Evolutionary conservation across 331 rosid genomes (phyloP), one percentile per base, ranked within the genome.

Genomic region (Quercus tomentella): DNA sequence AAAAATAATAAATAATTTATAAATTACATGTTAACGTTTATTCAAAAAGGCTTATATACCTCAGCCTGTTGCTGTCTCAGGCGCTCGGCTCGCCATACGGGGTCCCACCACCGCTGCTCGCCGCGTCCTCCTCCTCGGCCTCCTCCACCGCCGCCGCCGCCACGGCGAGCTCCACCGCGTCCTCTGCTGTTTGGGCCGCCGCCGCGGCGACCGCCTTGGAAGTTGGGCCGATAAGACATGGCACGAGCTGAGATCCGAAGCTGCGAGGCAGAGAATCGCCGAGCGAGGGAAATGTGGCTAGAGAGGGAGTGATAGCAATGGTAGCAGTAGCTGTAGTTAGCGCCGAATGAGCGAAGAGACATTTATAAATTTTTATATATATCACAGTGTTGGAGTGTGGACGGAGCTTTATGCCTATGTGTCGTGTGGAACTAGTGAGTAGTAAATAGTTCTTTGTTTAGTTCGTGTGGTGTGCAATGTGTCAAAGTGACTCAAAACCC

Each of bases 51-150:
- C 57, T 49, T 49, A 49, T 81, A 94, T 81, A 94, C 98, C 97
- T 95, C 89, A 1, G 87, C 87, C 35, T 89, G 91, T 7, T 87
- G 85, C 79, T 95, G 94, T 57, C 89, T 82, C 35, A 95, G 89
- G 16, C 97, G 92, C 85, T 92, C 97, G 0, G 98, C 97, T 31
- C 98, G 94, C 98, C 97, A 95, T 2, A 81, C 96, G 1, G 98
- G 98, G 87, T 92, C 98, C 98, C 99, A 92, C 99, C 99, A 95
- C 23, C 97, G 88, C 70, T 95, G 96, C 56, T 91, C 98, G 6
- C 94, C 93, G n/a, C 97, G 85, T 3, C 97, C 90, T 0, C 98
- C 88, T 1, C 94, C 90, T 0, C 97, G 71, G 2, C 95, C 81
- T 1, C 89, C 74, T 0, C 89, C 86, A 0, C 92, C 84, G 0